Conservation (phyloP, 1,139 yeast species). For the Suhomyces taliae region DNA sequence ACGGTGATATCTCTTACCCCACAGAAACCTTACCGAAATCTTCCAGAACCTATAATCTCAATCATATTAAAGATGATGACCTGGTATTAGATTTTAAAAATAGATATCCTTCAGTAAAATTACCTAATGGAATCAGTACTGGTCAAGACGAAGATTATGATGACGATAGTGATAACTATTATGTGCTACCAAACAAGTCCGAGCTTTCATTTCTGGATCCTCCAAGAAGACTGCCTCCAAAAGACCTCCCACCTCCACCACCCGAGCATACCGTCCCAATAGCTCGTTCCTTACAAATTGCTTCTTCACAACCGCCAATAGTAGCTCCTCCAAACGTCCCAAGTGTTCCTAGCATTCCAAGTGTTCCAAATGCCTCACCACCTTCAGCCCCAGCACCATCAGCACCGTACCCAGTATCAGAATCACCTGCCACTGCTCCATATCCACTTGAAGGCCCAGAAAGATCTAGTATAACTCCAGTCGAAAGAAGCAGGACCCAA, state of each 20-base stretch:
- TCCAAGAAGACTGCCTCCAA: background rate
- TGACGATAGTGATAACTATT: constrained; percentile 1
- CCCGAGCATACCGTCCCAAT: constrained; percentile 2
- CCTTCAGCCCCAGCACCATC: constrained; percentile 1
- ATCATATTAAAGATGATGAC: constrained; percentile 4
- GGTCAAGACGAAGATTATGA: constrained; percentile 1
- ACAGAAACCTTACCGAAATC: constrained; percentile 2
- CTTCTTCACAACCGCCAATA: constrained; percentile 21
- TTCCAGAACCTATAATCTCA: constrained; percentile 1
- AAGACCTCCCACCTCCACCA: constrained; percentile 5
- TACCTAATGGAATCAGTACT: background rate
- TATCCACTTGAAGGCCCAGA: constrained; percentile 12
- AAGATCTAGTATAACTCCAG: constrained; percentile 1
- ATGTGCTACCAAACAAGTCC: constrained; percentile 6
- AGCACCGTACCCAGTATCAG: background rate
- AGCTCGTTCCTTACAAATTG: background rate
- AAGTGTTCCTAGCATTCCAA: background rate
- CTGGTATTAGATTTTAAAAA: constrained; percentile 6
- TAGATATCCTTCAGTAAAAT: constrained; percentile 11
- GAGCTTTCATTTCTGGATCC: background rate
- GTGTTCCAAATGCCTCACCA: background rate
- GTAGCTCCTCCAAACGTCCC: constrained; percentile 8
- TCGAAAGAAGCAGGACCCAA: background rate
- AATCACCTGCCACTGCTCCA: constrained; percentile 3
- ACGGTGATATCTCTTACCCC: background rate